Evolutionary conservation across 768 basidiomycete genomes (phyloP).

Genomic region (Piloderma croceum): DNA sequence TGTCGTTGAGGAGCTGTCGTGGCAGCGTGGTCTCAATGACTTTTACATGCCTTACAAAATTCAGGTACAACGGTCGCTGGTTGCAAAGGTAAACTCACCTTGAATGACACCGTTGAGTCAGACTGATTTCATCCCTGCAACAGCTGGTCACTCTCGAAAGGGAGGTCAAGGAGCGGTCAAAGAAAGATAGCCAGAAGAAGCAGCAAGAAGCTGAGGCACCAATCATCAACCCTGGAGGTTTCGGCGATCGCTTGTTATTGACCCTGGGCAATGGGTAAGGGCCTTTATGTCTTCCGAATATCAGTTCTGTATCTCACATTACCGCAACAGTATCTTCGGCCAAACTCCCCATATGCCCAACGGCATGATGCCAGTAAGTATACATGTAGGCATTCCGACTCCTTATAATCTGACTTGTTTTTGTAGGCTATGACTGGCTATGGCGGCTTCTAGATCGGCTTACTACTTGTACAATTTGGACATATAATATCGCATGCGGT

Average conservation of each 20-base stretch:
- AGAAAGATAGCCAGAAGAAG: conserved; percentile 86
- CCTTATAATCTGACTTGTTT: conserved; percentile 7
- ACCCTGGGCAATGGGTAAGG: conserved; percentile 76
- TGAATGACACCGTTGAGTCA: not conserved
- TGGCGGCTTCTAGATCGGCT: conserved; percentile 35
- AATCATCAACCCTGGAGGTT: conserved; percentile 81
- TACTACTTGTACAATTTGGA: no score
- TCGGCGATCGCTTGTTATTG: conserved; percentile 54
- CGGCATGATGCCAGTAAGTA: conserved; percentile 56
- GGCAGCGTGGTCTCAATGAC: conserved; percentile 94
- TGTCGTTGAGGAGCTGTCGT: conserved; percentile 89
- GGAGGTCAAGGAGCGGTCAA: conserved; percentile 81
- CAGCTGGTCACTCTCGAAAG: conserved; percentile 79
- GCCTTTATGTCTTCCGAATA: no score
- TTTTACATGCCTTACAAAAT: conserved; percentile 97
- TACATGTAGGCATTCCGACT: conserved; percentile 2
- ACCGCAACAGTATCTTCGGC: no score
- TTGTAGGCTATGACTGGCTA: conserved; percentile 62
- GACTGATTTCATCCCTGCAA: conserved; percentile 9
- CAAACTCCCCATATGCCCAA: conserved; percentile 65
- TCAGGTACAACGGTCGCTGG: conserved; percentile 75
- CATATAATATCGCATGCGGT: no score
- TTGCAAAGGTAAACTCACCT: conserved; percentile 57
- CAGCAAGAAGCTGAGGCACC: conserved; percentile 80
- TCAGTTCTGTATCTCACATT: no score